Evolutionary conservation across 805 yeast genomes (phyloP), one percentile per base, ranked within the genome.

Genomic region (Candida nemodendra): DNA sequence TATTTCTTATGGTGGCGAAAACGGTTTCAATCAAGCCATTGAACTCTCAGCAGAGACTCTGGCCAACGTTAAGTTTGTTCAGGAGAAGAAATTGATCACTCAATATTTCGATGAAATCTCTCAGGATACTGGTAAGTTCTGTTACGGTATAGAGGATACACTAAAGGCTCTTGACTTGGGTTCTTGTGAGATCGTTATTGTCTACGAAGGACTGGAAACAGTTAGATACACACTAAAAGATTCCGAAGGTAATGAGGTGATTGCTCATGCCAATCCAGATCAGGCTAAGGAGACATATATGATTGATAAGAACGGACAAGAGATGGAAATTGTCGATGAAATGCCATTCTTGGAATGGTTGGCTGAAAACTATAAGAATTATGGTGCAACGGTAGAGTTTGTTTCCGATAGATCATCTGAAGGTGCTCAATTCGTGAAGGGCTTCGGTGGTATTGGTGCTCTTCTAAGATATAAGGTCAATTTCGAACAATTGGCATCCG

Each of bases 391-490:
- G 44, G 76, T 93, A 56, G 99, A 93, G 71, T 93, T 93, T 55
- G 96, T 93, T 52, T 86, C 97, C 34, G 98, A 93, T 71, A 81
- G 88, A 69, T 85, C 96, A 16, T 83, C 95, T 30, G 99, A 93
- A 69, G 99, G 99, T 74, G 95, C 98, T 31, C 99, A 93, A 72
- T 93, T 93, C 66, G 95, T 84, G 43, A 83, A 81, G 55, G 99
- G 99, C 43, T 93, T 93, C 61, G 99, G 99, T 84, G 99, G 99
- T 70, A 78, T 93, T 51, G 99, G 99, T 65, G 97, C 96, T 41
- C 64, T 93, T 54, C 72, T 93, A 64, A 88, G 99, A 71, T 93
- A 93, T 69, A 89, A 89, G 68, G 93, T 93, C 54, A 93, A 93
- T 71, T 93, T 93, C 57, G 99, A 93, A 65, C 97, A 89, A 72